Evolutionary conservation across 2,329 filamentous ascomycete genomes (phyloP), one percentile per base, ranked within the genome.

Genomic region (Tetracladium maxilliforme): DNA sequence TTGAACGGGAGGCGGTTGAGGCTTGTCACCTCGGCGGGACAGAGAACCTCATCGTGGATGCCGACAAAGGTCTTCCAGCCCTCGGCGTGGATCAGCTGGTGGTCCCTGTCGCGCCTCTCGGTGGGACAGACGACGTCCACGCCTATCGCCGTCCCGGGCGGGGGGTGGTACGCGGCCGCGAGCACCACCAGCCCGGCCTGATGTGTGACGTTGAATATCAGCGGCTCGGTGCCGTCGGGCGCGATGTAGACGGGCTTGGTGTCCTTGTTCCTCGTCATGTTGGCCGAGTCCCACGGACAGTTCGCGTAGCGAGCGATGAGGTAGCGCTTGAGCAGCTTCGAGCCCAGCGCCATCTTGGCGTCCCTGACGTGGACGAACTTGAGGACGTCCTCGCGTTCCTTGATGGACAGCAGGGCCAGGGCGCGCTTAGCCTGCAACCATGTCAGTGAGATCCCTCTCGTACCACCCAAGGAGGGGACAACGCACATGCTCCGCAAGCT

Each of bases 121-220:
- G 64, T 61, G 3, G 75, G 70, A 44, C 75, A 81, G 4, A 84
- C 78, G n/a, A 87, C 58, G 45, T 87, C 80, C 4, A 78, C 65
- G 22, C 80, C 80, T 1, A 83, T 59, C 22, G 76, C 51, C 12
- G 50, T 40, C 25, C 41, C n/a, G 24, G 29, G 28, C 19, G 28
- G 33, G 2, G 16, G 15, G n/a, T 30, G 36, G 38, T 49, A 47
- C 12, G 41, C 43, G 21, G 47, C 43, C 4, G 60, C 51, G 16
- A 86, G 54, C 3, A 67, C 66, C 1, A 84, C 79, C 10, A 87
- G 53, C 3, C 80, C 79, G 7, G 73, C 74, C 54, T 87, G 80
- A 47, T 87, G 80, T 22, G 69, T 75, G 28, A 86, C 64, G 48
- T 87, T 87, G 59, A 87, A 86, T 31, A 64, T 60, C 17, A 66